Evolutionary conservation across 805 yeast species (phyloP).

Genomic region (Torulaspora gathmanii): DNA sequence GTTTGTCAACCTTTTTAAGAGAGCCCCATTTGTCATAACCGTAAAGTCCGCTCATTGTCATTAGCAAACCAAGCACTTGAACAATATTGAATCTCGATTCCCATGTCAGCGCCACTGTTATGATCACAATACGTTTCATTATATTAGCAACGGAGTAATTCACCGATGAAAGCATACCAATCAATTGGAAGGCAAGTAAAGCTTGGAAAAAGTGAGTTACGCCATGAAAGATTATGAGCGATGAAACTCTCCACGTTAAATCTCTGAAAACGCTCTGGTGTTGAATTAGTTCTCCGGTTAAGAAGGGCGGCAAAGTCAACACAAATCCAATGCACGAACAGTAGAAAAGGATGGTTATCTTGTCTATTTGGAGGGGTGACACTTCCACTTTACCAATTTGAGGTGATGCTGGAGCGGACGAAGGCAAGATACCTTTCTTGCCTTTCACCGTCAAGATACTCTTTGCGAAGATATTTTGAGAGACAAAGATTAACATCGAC

Average conservation of each 20-base stretch:
- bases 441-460: slow-evolving; percentile 53
- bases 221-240: slow-evolving; percentile 56
- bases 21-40: slow-evolving; percentile 68
- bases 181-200: slow-evolving; percentile 67
- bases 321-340: slow-evolving; percentile 67
- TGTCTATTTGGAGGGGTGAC: slow-evolving; percentile 47
- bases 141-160: slow-evolving; percentile 78
- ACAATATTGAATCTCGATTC: slow-evolving; percentile 45
- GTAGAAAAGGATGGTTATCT: slow-evolving; percentile 63
- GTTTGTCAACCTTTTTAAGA: slow-evolving; percentile 19
- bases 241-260: slow-evolving; percentile 28
- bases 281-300: slow-evolving; percentile 46
- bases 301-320: slow-evolving; percentile 62
- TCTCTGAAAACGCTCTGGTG: slow-evolving; percentile 30
- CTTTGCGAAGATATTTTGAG: slow-evolving; percentile 79
- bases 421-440: slow-evolving; percentile 24
- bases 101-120: slow-evolving; percentile 58
- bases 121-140: slow-evolving; percentile 66
- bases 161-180: slow-evolving; percentile 68
- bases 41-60: slow-evolving; percentile 60
- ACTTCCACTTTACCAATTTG: slow-evolving; percentile 24
- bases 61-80: slow-evolving; percentile 49
- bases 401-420: slow-evolving; percentile 13
- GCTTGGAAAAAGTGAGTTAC: slow-evolving; percentile 67
- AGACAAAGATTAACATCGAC: slow-evolving; percentile 58